Base-by-base conservation (phyloP, 2,329 filamentous ascomycete genomes). In the Peltaster fructicola region DNA sequence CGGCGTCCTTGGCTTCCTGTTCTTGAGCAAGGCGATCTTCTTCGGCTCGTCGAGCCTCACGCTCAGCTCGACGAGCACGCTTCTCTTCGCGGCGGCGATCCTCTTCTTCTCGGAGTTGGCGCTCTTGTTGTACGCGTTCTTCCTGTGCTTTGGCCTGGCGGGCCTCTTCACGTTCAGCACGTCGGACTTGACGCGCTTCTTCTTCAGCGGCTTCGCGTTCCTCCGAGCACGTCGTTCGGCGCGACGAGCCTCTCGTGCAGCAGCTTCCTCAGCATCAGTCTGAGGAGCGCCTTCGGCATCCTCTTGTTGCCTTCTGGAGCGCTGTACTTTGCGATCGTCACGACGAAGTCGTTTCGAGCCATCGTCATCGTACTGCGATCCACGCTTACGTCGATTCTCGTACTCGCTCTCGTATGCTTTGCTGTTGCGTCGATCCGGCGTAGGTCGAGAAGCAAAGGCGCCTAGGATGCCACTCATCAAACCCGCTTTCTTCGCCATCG, bases 391-490 rank as follows among this genome's bases (percentile, higher is more conserved):
- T 3, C 39, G 39, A 8, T 34, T 23, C 20, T 36, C 40, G 20
- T 47, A 44, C 15, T 50, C 48, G 22, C 41, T 46, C 12, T 50
- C 48, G 23, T 51, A 50, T 4, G 27, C 37, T 22, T 39, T 45
- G 33, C 38, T 45, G 24, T 41, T 35, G 9, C 35, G 41, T 4
- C 40, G 32, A 16, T 46, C 40, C n/a, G 38, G 31, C 5, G 32
- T 30, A 5, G 41, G 37, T 7, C 38, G 33, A 26, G 40, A 30
- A 40, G 45, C 29, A 31, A 51, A 40, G 6, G 26, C 57, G 34
- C 57, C 58, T 24, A 62, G 52, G 32, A 42, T 57, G n/a, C 65
- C 63, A n/a, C 65, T 62, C 52, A 68, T 65, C 9, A 72, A 48
- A 12, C 65, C 63, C 13, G 28, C 56, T 52, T 27, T 61, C 61